Percentiles rank a stretch among this genome's conserved stretches.
Conservation (phyloP, 1,139 yeast species). For the Pichia sp. region DNA sequence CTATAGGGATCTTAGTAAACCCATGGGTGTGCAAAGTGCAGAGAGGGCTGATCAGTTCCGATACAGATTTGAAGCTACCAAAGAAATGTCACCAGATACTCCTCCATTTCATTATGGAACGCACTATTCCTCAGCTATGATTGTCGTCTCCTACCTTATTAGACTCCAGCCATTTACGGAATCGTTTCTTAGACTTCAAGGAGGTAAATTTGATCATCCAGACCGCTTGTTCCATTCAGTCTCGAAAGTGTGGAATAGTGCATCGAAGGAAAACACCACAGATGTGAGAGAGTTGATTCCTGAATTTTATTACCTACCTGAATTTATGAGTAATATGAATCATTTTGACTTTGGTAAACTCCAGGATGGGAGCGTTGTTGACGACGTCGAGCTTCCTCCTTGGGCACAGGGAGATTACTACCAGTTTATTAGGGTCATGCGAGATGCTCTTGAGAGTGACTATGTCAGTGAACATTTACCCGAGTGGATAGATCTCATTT, state of each 20-base stretch:
- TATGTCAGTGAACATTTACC: conserved; percentile 70
- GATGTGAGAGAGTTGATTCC: conserved; percentile 85
- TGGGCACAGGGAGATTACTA: conserved; percentile 79
- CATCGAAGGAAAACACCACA: conserved; percentile 70
- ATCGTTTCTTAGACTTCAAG: conserved; percentile 69
- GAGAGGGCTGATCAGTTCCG: conserved; percentile 53
- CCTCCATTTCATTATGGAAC: conserved; percentile 91
- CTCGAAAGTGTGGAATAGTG: conserved; percentile 70
- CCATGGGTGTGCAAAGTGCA: conserved; percentile 80
- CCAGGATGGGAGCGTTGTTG: conserved; percentile 53
- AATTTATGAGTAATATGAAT: conserved; percentile 58
- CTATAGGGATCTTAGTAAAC: conserved; percentile 70
- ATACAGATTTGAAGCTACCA: conserved; percentile 64
- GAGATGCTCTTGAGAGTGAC: conserved; percentile 77
- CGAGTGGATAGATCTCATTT: conserved; percentile 76
- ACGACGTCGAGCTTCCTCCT: conserved; percentile 63
- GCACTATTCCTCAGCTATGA: conserved; percentile 89
- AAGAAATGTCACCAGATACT: conserved; percentile 34
- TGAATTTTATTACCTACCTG: conserved; percentile 76
- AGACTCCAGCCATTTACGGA: conserved; percentile 74
- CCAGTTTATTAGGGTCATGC: conserved; percentile 60
- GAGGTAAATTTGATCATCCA: conserved; percentile 83
- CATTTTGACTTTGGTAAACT: conserved; percentile 59
- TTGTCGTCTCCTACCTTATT: conserved; percentile 70
- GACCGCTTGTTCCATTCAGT: conserved; percentile 71